Evolutionary conservation across 495 filamentous ascomycete species (phyloP).

Genomic region (Clavariopsis aquatica): DNA sequence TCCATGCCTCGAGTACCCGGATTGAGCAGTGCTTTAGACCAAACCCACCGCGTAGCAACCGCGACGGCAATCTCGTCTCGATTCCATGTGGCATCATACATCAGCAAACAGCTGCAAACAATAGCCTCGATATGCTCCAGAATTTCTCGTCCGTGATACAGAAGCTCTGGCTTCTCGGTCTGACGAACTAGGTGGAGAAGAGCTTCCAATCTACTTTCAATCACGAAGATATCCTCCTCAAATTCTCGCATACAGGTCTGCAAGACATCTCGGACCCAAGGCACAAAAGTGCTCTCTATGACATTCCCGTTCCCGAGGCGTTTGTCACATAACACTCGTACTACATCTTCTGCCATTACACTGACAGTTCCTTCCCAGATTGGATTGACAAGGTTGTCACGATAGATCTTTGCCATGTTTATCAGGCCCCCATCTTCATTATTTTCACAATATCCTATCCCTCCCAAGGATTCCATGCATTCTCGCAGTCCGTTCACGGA

Average conservation of each 20-base stretch:
- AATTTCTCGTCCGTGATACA: constrained; percentile 33
- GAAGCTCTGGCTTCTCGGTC: constrained; percentile 31
- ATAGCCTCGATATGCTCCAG: constrained; percentile 34
- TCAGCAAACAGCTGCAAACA: constrained; percentile 35
- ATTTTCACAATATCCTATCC: constrained; percentile 74
- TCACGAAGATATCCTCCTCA: constrained; percentile 2
- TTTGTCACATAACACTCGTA: constrained; percentile 54
- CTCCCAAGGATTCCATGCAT: constrained; percentile 71
- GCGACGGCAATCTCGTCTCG: constrained; percentile 28
- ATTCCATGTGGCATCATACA: constrained; percentile 39
- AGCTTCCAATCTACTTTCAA: constrained; percentile 16
- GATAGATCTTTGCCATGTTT: constrained; percentile 65
- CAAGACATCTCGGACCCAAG: constrained; percentile 39
- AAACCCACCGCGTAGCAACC: background rate
- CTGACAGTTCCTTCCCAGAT: constrained; percentile 82
- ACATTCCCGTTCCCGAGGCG: constrained; percentile 44
- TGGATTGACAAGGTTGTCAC: constrained; percentile 64
- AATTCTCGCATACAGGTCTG: background rate
- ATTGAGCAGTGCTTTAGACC: background rate
- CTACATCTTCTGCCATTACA: constrained; percentile 63
- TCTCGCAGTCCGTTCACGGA: constrained; percentile 58
- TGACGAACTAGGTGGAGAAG: constrained; percentile 6
- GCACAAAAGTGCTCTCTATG: constrained; percentile 48
- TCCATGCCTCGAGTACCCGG: background rate
- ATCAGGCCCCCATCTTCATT: constrained; percentile 55